Evolutionary conservation across 495 filamentous ascomycete genomes (phyloP), one percentile per base, ranked within the genome.

Genomic region (Evernia prunastri): DNA sequence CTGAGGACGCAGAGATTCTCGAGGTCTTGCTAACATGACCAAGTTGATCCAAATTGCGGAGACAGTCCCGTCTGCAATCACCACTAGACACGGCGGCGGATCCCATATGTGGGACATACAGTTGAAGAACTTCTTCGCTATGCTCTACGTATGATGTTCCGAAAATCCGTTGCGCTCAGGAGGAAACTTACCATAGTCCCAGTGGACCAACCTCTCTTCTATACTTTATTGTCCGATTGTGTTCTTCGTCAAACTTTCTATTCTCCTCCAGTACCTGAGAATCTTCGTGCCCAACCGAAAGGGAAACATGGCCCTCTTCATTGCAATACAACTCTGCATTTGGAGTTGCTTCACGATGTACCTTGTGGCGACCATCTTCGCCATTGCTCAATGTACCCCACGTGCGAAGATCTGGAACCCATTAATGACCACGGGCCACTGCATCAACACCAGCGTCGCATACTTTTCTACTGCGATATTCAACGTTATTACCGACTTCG

Each of bases 371-470:
- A 31, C 37, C 6, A 11, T 56, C 7, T 56, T 66, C 1, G 11
- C n/a, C 1, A 63, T 70, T 35, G 27, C 3, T 9, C 33, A 49
- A 20, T 79, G 77, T 63, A 57, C 65, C 39, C 77, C 77, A 5
- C 72, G 74, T 20, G 64, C 66, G 66, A 79, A 78, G 64, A 68
- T 73, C 47, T 78, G 76, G 74, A 63, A 73, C 0, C 45, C 59
- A 6, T 57, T 69, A 1, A 37, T 74, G 25, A 64, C 66, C 0
- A 72, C 75, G 1, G 76, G 77, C 5, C 74, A 75, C 43, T 79
- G 77, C 43, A 68, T 76, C 57, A 69, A 77, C 51, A 56, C 58
- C 15, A 59, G 66, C 35, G 72, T 68, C 4, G 63, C 63, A 0
- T 74, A 75, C 42, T 25, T 56, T 3, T 47, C 60, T 36, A 62